These are phyloP conservation scores for Peziza echinospora DNA, from an alignment of 495 filamentous ascomycete species.

Conservation along the genomic window DNA sequence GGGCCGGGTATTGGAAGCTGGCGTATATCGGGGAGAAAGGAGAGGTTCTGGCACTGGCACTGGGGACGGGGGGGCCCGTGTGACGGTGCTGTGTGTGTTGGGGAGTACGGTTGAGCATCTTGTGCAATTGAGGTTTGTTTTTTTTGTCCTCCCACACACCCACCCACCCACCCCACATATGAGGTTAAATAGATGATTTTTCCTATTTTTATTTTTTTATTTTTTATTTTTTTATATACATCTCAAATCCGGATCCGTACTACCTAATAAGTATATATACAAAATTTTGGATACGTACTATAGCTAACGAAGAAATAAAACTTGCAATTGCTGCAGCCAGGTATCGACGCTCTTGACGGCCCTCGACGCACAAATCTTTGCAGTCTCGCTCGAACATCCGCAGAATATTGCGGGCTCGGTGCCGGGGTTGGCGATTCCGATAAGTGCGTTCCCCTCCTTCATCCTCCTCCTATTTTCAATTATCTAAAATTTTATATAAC, in stretches of 20 bases:
- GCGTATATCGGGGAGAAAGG: not conserved
- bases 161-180: not conserved
- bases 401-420: too few species aligned
- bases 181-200: slow-evolving; percentile 1
- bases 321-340: slow-evolving; percentile 6
- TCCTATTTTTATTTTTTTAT: too few species aligned
- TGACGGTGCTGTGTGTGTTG: slow-evolving; percentile 17
- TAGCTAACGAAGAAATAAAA: too few species aligned
- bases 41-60: not conserved
- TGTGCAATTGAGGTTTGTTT: slow-evolving; percentile 9
- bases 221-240: too few species aligned
- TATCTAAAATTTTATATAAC: not conserved
- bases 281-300: too few species aligned
- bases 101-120: slow-evolving; percentile 15
- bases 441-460: slow-evolving; percentile 4
- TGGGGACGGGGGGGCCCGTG: not conserved
- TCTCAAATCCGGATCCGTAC: too few species aligned
- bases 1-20: not conserved
- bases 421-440: slow-evolving; percentile 10
- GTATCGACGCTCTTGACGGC: slow-evolving; percentile 9
- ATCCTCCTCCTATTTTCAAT: not conserved
- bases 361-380: slow-evolving; percentile 11
- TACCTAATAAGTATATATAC: too few species aligned
- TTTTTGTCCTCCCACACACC: too few species aligned
- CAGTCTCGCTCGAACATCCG: slow-evolving; percentile 8